Percentiles rank a stretch among this genome's conserved stretches.
Evolutionary conservation across 352 stramenopile genomes (phyloP).

Genomic region (Phytophthora meadii): DNA sequence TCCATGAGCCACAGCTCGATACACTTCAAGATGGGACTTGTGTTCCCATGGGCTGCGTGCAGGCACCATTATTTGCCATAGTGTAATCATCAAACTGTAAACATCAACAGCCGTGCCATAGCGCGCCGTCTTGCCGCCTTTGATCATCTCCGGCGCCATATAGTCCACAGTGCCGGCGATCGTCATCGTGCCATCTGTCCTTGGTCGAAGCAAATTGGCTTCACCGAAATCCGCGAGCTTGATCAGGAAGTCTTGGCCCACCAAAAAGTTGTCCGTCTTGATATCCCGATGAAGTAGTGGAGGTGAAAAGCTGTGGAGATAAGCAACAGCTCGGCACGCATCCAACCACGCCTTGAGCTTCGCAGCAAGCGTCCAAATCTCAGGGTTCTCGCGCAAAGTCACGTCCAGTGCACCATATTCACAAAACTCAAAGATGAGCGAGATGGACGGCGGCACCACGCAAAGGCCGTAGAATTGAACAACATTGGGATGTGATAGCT

Average conservation of each 20-base stretch:
- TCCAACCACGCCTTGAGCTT: conserved; percentile 90
- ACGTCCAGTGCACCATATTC: conserved; percentile 81
- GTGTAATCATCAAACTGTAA: conserved; percentile 88
- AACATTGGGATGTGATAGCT: conserved; percentile 86
- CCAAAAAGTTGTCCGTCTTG: conserved; percentile 88
- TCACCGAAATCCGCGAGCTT: conserved; percentile 89
- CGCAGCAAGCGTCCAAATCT: conserved; percentile 68
- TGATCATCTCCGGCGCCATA: conserved; percentile 88
- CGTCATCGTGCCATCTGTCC: conserved; percentile 84
- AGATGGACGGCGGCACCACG: conserved; percentile 86
- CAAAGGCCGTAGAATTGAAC: conserved; percentile 85
- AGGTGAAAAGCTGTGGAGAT: conserved; percentile 85
- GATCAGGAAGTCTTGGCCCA: conserved; percentile 79
- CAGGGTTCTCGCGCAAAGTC: conserved; percentile 51
- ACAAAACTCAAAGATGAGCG: conserved; percentile 88
- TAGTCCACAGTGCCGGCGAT: conserved; percentile 88
- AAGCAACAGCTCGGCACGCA: conserved; percentile 79
- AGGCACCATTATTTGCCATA: conserved; percentile 90
- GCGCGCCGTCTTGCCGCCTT: conserved; percentile 78
- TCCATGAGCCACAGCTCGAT: conserved; percentile 73
- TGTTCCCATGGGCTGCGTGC: conserved; percentile 75
- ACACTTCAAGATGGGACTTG: conserved; percentile 84
- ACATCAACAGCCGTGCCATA: conserved; percentile 85
- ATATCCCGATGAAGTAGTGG: conserved; percentile 85
- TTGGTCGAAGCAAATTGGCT: conserved; percentile 80